Base-by-base conservation (phyloP, 2,329 filamentous ascomycete species). In the Ophiosphaerella herpotricha region DNA sequence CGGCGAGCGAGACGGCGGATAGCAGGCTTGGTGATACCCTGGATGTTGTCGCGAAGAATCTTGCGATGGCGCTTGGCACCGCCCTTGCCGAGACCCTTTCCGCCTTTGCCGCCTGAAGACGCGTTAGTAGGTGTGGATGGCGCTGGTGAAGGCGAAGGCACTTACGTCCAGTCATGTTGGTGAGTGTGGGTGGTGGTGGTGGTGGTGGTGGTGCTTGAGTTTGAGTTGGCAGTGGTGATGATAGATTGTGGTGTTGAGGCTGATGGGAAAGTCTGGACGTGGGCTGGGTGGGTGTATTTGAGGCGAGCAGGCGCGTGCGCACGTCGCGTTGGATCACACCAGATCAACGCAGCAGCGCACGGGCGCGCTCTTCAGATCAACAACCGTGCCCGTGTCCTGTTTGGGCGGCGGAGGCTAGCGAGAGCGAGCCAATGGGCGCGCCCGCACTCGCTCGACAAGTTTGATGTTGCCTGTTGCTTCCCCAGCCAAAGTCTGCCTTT, bases 21-120 rank as follows among this genome's bases (percentile, higher is more conserved):
- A 50, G 78, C 78, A 59, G 78, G 78, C 76, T 80, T 80, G 64
- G 78, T 80, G 69, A 80, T 80, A 69, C 78, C 78, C 68, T 80
- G 78, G 70, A 80, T 80, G 75, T 80, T 80, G 77, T 80, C 78
- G 61, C 78, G 78, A 60, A 80, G 72, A 68, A 80, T 80, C 78
- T 80, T 80, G 60, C 78, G 77, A 64, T 80, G 78, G 72, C 78
- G 78, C 75, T 80, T 80, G 70, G 78, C 78, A 56, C 78, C 78
- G 57, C 78, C 78, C 73, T 81, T 81, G 61, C 78, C 78, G 70
- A 81, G 78, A 57, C 78, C 78, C 71, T 81, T 81, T 61, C 78
- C 78, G 66, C 78, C 78, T 75, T 81, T 81, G 64, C 78, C 78
- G 69, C 78, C 78, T 80, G 55, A 44, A 59, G 41, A 65, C 48